phyloP scores from a whole-genome alignment of 2,329 filamentous ascomycete genomes.

The Rhynchosporium agropyri region DNA sequence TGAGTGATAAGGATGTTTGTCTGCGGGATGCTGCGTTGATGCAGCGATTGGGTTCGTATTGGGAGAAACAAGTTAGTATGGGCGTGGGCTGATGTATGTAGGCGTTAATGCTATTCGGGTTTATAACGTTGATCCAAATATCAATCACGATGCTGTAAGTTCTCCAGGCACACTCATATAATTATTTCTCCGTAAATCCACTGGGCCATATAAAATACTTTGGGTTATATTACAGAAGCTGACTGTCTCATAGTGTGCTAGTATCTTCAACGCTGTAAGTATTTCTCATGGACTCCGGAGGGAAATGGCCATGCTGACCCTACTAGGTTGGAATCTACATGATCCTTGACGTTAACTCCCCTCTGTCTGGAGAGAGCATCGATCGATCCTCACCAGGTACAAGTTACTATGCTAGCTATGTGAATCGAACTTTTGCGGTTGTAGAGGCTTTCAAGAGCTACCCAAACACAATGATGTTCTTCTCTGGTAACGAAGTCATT shows the following conservation, averaged over 20 bases:
- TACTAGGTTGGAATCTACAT: conserved; percentile 63
- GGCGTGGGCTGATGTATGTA: conserved; percentile 23
- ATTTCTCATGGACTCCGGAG: conserved; percentile 31
- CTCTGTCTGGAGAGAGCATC: conserved; percentile 59
- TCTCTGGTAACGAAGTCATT: conserved; percentile 80
- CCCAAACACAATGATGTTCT: conserved; percentile 71
- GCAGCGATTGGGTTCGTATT: conserved; percentile 54
- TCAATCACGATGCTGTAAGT: conserved; percentile 61
- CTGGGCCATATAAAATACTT: not conserved
- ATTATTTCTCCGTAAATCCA: not conserved
- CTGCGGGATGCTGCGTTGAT: conserved; percentile 67
- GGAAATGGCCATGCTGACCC: conserved; percentile 23
- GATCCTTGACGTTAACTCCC: conserved; percentile 70
- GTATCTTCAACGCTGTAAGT: conserved; percentile 63
- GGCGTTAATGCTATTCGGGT: conserved; percentile 68
- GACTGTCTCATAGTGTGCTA: conserved; percentile 51
- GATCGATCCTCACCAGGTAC: conserved; percentile 58
- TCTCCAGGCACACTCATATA: no score
- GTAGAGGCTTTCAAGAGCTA: conserved; percentile 69
- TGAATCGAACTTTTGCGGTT: conserved; percentile 68
- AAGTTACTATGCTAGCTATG: conserved; percentile 61
- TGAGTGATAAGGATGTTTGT: conserved; percentile 61
- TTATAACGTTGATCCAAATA: conserved; percentile 67
- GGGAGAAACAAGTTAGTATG: conserved; percentile 1
- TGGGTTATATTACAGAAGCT: not conserved